Base-by-base conservation (phyloP, 176 grass and related monocot species). In the Ensete ventricosum region DNA sequence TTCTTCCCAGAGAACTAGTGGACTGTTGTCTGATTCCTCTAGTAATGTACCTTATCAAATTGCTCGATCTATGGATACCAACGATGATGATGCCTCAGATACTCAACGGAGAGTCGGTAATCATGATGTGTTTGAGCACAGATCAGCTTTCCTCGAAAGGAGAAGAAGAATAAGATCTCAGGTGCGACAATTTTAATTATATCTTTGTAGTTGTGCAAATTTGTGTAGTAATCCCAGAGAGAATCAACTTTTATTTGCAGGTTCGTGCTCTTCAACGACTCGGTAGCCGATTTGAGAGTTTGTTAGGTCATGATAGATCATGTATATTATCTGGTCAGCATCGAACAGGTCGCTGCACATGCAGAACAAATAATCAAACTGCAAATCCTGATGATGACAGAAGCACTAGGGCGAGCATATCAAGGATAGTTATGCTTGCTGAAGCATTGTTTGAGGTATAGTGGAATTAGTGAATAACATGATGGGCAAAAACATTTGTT, bases 381-480 rank as follows among this genome's bases (percentile, higher is more conserved):
- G 81, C 81, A 14, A 96, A 90, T 90, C 77, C 90, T 85, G 90
- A 91, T 82, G 90, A 98, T 82, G 86, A 94, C 73, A 85, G 84
- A 14, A 66, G 82, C 73, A 85, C 90, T 50, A 86, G 90, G 43
- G 80, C 88, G 53, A 93, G 93, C 83, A 98, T 98, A 87, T 98
- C 94, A 59, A 89, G 94, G 80, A 98, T 98, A 78, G 90, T 98
- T 69, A 90, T 98, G 86, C 78, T 98, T 78, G 94, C 88, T 81
- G 94, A 98, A 84, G 88, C 94, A 66, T 84, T 93, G 76, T 98
- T 98, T 65, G 90, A 98, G 94, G 94, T 98, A 93, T 70, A n/a
- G 9, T n/a, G 16, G 25, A 70, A 70, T 13, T 13, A 65, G 1
- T 70, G 43, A 51, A 70, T 50, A 22, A 49, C 2, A 70, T 4